A percentile compares a stretch with the other conserved stretches of the same genome.
phyloP scores from a whole-genome alignment of 805 yeast genomes.

The Ogataea pignaliae region DNA sequence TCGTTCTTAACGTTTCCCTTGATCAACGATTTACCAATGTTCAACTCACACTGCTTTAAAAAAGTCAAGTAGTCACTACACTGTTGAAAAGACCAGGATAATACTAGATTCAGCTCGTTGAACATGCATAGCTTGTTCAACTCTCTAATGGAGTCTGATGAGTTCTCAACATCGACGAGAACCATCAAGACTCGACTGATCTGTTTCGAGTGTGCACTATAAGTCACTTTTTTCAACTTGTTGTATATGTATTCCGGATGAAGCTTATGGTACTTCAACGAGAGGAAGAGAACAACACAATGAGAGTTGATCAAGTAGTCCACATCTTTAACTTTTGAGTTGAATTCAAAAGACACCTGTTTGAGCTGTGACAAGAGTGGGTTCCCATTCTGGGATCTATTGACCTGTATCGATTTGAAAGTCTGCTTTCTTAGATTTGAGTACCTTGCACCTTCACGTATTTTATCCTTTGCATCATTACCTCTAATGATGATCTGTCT shows the following conservation, averaged over 20 bases:
- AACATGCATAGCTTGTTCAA: constrained; percentile 44
- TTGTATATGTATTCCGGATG: constrained; percentile 71
- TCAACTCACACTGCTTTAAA: constrained; percentile 30
- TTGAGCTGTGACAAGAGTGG: constrained; percentile 57
- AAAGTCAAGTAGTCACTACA: constrained; percentile 41
- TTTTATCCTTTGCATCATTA: constrained; percentile 10
- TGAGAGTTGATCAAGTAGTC: constrained; percentile 63
- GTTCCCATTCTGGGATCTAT: constrained; percentile 67
- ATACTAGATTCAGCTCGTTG: constrained; percentile 44
- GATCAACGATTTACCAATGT: constrained; percentile 31
- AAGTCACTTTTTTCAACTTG: constrained; percentile 38
- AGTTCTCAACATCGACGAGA: constrained; percentile 62
- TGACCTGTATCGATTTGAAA: constrained; percentile 44
- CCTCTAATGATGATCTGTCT: constrained; percentile 15
- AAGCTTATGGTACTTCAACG: constrained; percentile 68
- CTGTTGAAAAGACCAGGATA: constrained; percentile 54
- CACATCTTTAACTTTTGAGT: constrained; percentile 41
- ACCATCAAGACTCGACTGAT: constrained; percentile 46
- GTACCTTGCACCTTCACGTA: constrained; percentile 13
- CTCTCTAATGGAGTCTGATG: constrained; percentile 43
- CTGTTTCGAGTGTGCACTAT: constrained; percentile 15
- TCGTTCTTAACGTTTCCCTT: constrained; percentile 35
- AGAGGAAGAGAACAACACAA: constrained; percentile 55
- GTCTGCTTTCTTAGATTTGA: constrained; percentile 17
- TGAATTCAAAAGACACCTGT: constrained; percentile 50